Evolutionary conservation across 352 stramenopile genomes (phyloP), one percentile per base, ranked within the genome.

Genomic region (Pythium aristosporum): DNA sequence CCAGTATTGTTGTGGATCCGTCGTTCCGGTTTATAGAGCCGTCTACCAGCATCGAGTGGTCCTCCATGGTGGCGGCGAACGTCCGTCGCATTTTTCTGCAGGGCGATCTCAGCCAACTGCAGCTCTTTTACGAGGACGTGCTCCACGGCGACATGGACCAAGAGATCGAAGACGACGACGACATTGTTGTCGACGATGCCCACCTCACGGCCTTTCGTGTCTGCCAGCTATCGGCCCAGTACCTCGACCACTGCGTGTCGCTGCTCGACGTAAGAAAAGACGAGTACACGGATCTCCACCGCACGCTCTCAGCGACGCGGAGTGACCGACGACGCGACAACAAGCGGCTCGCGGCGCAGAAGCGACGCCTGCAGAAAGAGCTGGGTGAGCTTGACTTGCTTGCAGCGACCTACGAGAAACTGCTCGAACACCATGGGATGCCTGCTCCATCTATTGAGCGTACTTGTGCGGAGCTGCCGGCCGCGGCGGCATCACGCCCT

Each of bases 21-120:
- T 55, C 69, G 9, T 93, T 93, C 25, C 61, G 58, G 3, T 91
- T 92, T 49, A 76, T 67, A 4, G 56, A 73, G 11, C 85, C 82
- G 30, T 79, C 71, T 28, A 41, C 71, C 5, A 63, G 67, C 3
- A 77, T 93, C 21, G 72, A 93, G 9, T 93, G 85, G 85, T 74
- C 77, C 3, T 36, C 63, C 2, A 44, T 93, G 11, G 82, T 85
- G 3, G 60, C 69, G n/a, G 77, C 71, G 10, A 92, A 77, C 34
- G 57, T 90, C 16, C 66, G 74, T 13, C 72, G 85, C 10, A 76
- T 93, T 42, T 93, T 93, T 57, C 78, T 89, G 28, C 69, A 90
- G 74, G 74, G 73, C 3, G 80, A 89, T 46, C 63, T 88, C 11
- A 71, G 90, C 20, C 66, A 65, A n/a, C 58, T 92, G n/a, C 57